Base-by-base conservation (phyloP, 225 moss, liverwort and hornwort species). In the Marchantia polymorpha region DNA sequence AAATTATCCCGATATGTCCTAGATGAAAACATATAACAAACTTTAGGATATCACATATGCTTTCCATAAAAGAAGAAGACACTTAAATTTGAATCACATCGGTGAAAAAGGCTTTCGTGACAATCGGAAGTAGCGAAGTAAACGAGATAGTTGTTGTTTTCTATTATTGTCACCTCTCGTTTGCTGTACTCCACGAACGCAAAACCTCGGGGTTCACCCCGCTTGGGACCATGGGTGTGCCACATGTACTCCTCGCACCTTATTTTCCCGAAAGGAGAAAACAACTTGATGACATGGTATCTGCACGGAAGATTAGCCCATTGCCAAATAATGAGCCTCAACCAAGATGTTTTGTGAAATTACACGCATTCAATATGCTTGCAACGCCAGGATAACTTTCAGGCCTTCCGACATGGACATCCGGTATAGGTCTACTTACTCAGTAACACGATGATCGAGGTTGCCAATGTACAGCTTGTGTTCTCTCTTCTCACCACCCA, bases 151-250 rank as follows among this genome's bases (percentile, higher is more conserved):
- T 14, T 52, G 17, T 55, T 8, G 30, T 12, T 47, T 83, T 72
- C 4, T 7, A 61, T n/a, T n/a, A 3, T 59, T 50, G 79, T 64
- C 10, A 86, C 86, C 86, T 86, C 83, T 74, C 68, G 46, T 78
- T 73, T 78, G 73, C 73, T 77, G 83, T 80, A 86, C 69, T 86
- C 86, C 46, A 86, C 86, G 59, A 86, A 86, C 9, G 86, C 86
- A 80, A 83, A 86, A 59, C 86, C 83, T 48, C 83, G 86, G 7
- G 83, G 86, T 66, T 86, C 86, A 73, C 83, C 86, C 50, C 86
- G 81, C 74, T 74, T 86, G 31, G 83, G 86, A 78, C 86, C 86
- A 74, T 83, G 83, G 29, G 83, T 86, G 69, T 86, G 83, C 86
- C 86, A 86, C 86, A 81, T 83, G 78, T 86, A 86, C 58, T 86